A percentile compares a stretch with the other conserved stretches of the same genome.
Evolutionary conservation across 352 stramenopile genomes (phyloP).

Genomic region (Globisporangium iwayamae): DNA sequence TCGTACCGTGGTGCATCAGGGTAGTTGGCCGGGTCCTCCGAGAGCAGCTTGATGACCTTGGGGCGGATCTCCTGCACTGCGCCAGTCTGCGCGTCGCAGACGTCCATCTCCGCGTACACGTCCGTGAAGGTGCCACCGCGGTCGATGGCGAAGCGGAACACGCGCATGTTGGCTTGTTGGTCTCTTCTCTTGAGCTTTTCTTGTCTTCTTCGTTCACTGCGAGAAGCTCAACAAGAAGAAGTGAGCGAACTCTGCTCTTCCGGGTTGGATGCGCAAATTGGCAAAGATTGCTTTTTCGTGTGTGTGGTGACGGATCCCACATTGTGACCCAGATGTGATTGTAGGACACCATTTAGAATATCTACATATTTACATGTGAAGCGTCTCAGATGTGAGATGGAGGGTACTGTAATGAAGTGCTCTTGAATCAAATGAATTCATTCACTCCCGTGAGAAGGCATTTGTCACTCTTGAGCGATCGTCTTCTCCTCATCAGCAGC

Average conservation of each 20-base stretch:
- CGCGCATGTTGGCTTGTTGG: conserved; percentile 24
- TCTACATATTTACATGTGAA: neutral
- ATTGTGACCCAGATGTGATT: neutral
- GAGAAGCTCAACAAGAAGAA: too few relatives aligned
- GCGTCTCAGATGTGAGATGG: too few relatives aligned
- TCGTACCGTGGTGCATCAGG: conserved; percentile 91
- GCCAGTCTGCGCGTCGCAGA: conserved; percentile 45
- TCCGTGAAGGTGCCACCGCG: conserved; percentile 98
- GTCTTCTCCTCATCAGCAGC: neutral
- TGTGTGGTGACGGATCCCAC: neutral
- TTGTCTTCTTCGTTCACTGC: neutral
- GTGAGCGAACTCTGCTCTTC: neutral
- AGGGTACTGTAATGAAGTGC: too few relatives aligned
- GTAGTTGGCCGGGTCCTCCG: conserved; percentile 97
- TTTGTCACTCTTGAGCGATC: too few relatives aligned
- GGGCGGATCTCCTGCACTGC: conserved; percentile 43
- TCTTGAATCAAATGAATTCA: too few relatives aligned
- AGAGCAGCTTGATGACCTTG: conserved; percentile 96
- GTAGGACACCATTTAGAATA: neutral
- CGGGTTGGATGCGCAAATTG: neutral
- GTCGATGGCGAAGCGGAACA: conserved; percentile 97
- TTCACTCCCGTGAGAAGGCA: neutral
- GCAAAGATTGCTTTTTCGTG: too few relatives aligned
- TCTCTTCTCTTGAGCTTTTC: neutral
- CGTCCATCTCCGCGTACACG: conserved; percentile 93